Evolutionary conservation across 2,329 filamentous ascomycete species (phyloP).

Genomic region (Scorias spongiosa): DNA sequence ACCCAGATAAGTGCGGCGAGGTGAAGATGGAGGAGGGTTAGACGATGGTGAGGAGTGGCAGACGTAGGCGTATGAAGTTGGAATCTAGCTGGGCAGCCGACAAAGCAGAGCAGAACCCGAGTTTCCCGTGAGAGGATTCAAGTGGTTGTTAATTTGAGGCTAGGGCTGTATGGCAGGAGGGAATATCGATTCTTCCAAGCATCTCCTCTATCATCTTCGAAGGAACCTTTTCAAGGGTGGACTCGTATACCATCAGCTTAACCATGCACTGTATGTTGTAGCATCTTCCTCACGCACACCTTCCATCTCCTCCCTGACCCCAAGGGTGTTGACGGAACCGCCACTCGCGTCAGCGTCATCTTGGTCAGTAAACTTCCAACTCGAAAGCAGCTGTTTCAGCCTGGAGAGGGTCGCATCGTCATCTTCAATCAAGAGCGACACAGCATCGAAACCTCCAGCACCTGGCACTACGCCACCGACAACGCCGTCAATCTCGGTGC

Average conservation of each 20-base stretch:
- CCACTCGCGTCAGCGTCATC: slow-evolving; percentile 19
- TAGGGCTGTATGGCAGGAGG: no score
- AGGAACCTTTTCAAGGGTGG: no score
- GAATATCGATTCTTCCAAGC: no score
- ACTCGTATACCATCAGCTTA: background rate
- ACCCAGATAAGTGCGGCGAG: no score
- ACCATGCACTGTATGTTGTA: slow-evolving; percentile 26
- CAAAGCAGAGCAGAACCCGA: no score
- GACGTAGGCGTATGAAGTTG: no score
- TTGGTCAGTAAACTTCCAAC: slow-evolving; percentile 42
- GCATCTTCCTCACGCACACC: slow-evolving; percentile 36
- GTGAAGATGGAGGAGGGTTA: no score
- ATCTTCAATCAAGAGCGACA: slow-evolving; percentile 66
- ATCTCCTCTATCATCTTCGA: no score
- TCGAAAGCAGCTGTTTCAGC: slow-evolving; percentile 46
- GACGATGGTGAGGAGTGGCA: no score
- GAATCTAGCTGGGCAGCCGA: no score
- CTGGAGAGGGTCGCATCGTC: slow-evolving; percentile 45
- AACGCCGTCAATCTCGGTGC: slow-evolving; percentile 58
- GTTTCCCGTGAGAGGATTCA: no score
- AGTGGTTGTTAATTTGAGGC: no score
- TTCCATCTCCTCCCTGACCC: slow-evolving; percentile 57
- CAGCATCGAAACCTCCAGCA: slow-evolving; percentile 83
- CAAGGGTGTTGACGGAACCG: slow-evolving; percentile 52
- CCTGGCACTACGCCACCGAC: slow-evolving; percentile 86